Evolutionary conservation across 257 asterid genomes (phyloP), one percentile per base, ranked within the genome.

Genomic region (Scutellaria minor): DNA sequence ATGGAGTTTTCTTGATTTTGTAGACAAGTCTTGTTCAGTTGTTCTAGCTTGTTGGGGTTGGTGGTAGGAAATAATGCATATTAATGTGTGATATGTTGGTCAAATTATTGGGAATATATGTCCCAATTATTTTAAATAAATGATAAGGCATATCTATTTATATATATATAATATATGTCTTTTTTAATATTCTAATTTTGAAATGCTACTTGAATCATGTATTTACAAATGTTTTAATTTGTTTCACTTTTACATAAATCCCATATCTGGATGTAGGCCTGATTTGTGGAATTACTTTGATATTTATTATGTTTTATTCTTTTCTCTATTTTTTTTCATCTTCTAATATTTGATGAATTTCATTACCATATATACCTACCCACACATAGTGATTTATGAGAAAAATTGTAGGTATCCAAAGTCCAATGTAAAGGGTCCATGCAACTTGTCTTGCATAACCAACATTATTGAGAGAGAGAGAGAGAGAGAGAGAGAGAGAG

Each of bases 21-120:
- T 42, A 31, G 50, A 39, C 40, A 24, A 63, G 37, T 39, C 37
- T 31, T 58, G 75, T 64, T 62, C 37, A 31, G 5, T 24, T 75
- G 54, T 44, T 65, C 41, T 68, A 54, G 62, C 37, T 66, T 53
- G 40, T 64, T 47, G 18, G 64, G 66, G 31, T 52, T 53, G 73
- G 78, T 68, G 61, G 81, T 41, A 8, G 35, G 37, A 50, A 42
- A 52, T 60, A 72, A 62, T 61, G 56, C 40, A 45, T 58, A 35
- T 51, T 41, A 54, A 44, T 72, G 56, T 14, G 64, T 48, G 71
- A 53, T 59, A 47, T 66, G 83, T 73, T 56, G 54, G 51, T 24
- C 46, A 60, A 61, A 61, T 61, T 69, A 56, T 73, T 77, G 77
- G 60, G 82, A 59, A 73, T 69, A 62, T 66, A 41, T 70, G 77